Conservation (phyloP, 2,329 filamentous ascomycete species). For the Byssothecium circinans region DNA sequence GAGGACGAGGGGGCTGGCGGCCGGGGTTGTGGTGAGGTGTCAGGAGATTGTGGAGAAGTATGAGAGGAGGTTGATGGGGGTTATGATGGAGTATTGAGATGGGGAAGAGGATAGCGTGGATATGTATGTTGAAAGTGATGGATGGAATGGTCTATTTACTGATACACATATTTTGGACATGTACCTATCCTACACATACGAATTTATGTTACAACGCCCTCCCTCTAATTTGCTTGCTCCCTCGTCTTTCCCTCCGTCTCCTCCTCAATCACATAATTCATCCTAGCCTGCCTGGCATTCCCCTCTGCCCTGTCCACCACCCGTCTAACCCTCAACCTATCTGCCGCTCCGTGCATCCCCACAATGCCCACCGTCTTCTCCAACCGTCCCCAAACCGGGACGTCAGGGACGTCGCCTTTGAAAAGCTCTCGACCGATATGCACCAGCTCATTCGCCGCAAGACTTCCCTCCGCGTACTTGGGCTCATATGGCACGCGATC, state of each 20-base stretch:
- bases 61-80: slow-evolving; percentile 75
- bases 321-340: slow-evolving; percentile 25
- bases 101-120: not conserved
- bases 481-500: slow-evolving; percentile 39
- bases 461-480: slow-evolving; percentile 38
- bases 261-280: not conserved
- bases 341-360: slow-evolving; percentile 38
- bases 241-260: not conserved
- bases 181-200: not conserved
- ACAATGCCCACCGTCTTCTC: slow-evolving; percentile 36
- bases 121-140: not conserved
- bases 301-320: slow-evolving; percentile 8
- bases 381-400: slow-evolving; percentile 32
- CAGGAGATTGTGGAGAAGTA: slow-evolving; percentile 70
- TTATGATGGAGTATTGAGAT: slow-evolving; percentile 52
- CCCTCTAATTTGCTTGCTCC: not conserved
- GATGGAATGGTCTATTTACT: not conserved
- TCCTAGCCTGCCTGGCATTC: not conserved
- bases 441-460: slow-evolving; percentile 35
- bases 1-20: slow-evolving; percentile 73
- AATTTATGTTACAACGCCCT: not conserved
- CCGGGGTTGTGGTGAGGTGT: slow-evolving; percentile 81
- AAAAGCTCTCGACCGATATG: slow-evolving; percentile 36
- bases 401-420: slow-evolving; percentile 32
- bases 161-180: not conserved